Evolutionary conservation across 805 yeast genomes (phyloP), one percentile per base, ranked within the genome.

Genomic region (Saccharomycopsis sp.): DNA sequence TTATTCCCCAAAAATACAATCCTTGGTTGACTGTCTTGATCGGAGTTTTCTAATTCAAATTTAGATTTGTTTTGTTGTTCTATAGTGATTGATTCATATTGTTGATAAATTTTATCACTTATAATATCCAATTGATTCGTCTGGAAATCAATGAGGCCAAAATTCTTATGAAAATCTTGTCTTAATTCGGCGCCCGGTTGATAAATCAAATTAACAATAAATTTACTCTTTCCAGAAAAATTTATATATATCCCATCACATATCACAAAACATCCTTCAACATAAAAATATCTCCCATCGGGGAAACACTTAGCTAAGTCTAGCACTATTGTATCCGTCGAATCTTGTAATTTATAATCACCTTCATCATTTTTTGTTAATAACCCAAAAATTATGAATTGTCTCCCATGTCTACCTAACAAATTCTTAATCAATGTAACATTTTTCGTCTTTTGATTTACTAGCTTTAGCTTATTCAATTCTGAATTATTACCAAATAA

Each of bases 101-200:
- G 20, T 8, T 8, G 14, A 21, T 28, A 19, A 11, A 29, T n/a
- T 21, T 38, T 36, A n/a, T 46, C 41, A 14, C 21, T 43, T 3
- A 34, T 29, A 4, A 43, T 19, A 28, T 45, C 50, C 23, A 45
- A 33, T 7, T 32, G 24, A 17, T 29, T 32, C 4, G 50, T 32
- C 32, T 40, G 62, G 53, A 88, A 81, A 60, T 93, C 97, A 20
- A 85, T 54, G 53, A 82, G 74, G 1, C 96, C 97, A 48, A 79
- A 79, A 1, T 81, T 80, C 21, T 83, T 89, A 45, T 79, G 56
- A 1, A 94, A 71, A 0, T 57, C 61, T 6, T 72, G 79, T 47
- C 97, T 69, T 51, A 74, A 68, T 59, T 93, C 99, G 2, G 87
- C 81, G 0, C 93, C 88, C 2, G 98, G 97, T 48, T 87, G 96